Base-by-base conservation (phyloP, 1,139 yeast species). In the Yamadazyma buinensis region DNA sequence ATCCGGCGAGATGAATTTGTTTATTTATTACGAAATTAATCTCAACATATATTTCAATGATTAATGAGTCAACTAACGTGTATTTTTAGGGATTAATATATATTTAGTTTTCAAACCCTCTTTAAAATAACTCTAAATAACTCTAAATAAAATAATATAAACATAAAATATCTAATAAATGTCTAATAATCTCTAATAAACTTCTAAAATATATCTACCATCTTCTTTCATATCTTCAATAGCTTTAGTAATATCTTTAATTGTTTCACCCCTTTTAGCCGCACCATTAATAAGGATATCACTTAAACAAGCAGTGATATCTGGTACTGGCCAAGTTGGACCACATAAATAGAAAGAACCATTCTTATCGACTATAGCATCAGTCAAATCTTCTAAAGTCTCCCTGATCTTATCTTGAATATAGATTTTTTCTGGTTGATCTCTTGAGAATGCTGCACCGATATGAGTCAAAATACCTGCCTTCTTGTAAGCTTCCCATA, bases 301-400 rank as follows among this genome's bases (percentile, higher is more conserved):
- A 54, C 84, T 85, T 48, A 92, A 70, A 49, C 95, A 95, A 32
- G 84, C 86, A 39, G 96, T 86, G 50, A 92, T 85, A 59, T 90
- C 97, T 13, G 97, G 97, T 51, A 92, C 97, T 20, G 98, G 98
- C 98, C 98, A 92, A 2, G 97, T 92, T 29, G 97, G 97, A 44
- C 98, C 98, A 79, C 98, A 92, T 56, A 92, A 74, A 66, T 92
- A 92, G 76, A 92, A 90, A 17, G 88, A 81, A 39, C 97, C 98
- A 37, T 82, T 68, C 63, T 88, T 75, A 41, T 67, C 65, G 31
- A 83, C 83, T 59, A 90, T 77, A 23, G 96, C 94, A 37, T 78
- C 84, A 37, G 85, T 84, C 60, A 92, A 73, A 25, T 76, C 81
- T 38, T 70, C 75, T 52, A 87, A 67, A 41, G 79, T 75, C 55